Evolutionary conservation across 768 basidiomycete genomes (phyloP).

Genomic region (Boletus vinaceobasis): DNA sequence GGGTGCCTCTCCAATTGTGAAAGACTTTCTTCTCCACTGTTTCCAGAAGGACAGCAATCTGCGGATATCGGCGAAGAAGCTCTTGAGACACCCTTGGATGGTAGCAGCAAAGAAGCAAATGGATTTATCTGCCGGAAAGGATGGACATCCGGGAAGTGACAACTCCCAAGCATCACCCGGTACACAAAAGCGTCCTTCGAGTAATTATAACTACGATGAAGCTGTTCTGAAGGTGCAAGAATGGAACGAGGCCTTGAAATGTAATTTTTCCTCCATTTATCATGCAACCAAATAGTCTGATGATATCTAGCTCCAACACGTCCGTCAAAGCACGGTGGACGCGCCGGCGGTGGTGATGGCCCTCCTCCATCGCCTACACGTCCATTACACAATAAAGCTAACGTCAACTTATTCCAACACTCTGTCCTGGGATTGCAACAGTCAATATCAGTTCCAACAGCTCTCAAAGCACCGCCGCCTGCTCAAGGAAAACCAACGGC

Average conservation of each 20-base stretch:
- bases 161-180: conserved; percentile 36
- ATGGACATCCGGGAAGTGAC: conserved; percentile 26
- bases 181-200: conserved; percentile 45
- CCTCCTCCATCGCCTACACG: conserved; percentile 45
- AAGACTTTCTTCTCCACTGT: conserved; percentile 95
- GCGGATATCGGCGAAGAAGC: conserved; percentile 89
- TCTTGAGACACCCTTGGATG: conserved; percentile 97
- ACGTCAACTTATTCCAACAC: conserved; percentile 27
- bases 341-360: conserved; percentile 33
- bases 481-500: conserved; percentile 18
- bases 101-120: conserved; percentile 75
- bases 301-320: conserved; percentile 59
- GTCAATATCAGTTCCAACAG: conserved; percentile 31
- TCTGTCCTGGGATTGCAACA: conserved; percentile 35
- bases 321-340: conserved; percentile 63
- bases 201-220: conserved; percentile 90
- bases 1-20: conserved; percentile 90
- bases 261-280: conserved; percentile 39
- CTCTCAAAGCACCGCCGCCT: conserved; percentile 20
- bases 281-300: conserved; percentile 2
- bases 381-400: conserved; percentile 26
- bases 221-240: conserved; percentile 94
- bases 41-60: conserved; percentile 98
- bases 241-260: conserved; percentile 97
- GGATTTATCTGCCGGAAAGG: conserved; percentile 34